phyloP scores from a whole-genome alignment of 805 yeast species.

The Candida cerambycidarum region DNA sequence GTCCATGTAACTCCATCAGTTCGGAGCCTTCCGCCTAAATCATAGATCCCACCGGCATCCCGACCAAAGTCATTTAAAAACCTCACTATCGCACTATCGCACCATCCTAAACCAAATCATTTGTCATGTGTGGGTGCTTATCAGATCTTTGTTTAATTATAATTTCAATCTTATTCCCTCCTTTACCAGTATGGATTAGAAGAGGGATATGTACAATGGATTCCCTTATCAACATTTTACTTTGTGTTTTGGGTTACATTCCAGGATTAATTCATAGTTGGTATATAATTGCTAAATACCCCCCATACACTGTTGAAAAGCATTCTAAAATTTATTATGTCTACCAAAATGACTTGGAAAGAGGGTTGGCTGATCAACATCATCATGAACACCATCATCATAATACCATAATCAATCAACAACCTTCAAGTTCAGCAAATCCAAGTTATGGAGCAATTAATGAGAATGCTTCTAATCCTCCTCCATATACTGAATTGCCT shows the following conservation, averaged over 20 bases:
- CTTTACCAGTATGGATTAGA: constrained; percentile 68
- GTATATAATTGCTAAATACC: constrained; percentile 49
- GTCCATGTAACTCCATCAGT: too few relatives aligned
- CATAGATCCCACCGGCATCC: too few relatives aligned
- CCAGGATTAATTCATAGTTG: constrained; percentile 53
- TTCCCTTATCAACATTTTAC: constrained; percentile 40
- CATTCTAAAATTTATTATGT: constrained; percentile 35
- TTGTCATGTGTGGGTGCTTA: constrained; percentile 28
- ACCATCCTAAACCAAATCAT: not conserved
- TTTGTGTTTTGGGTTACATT: constrained; percentile 48
- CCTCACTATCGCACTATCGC: too few relatives aligned
- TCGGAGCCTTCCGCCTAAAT: too few relatives aligned
- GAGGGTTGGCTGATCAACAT: constrained; percentile 17
- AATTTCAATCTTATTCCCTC: constrained; percentile 67
- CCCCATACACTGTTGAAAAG: constrained; percentile 30
- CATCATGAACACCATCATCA: constrained; percentile 19
- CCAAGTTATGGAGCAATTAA: constrained; percentile 29
- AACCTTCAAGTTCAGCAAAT: constrained; percentile 13
- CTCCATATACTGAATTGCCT: constrained; percentile 16
- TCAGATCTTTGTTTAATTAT: constrained; percentile 59
- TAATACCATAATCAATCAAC: constrained; percentile 13
- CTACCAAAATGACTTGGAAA: constrained; percentile 36
- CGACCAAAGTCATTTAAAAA: too few relatives aligned
- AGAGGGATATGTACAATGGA: constrained; percentile 61
- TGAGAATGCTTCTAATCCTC: constrained; percentile 20